Base-by-base conservation (phyloP, 345 rosid genomes). In the Eucalyptus polybractea region DNA sequence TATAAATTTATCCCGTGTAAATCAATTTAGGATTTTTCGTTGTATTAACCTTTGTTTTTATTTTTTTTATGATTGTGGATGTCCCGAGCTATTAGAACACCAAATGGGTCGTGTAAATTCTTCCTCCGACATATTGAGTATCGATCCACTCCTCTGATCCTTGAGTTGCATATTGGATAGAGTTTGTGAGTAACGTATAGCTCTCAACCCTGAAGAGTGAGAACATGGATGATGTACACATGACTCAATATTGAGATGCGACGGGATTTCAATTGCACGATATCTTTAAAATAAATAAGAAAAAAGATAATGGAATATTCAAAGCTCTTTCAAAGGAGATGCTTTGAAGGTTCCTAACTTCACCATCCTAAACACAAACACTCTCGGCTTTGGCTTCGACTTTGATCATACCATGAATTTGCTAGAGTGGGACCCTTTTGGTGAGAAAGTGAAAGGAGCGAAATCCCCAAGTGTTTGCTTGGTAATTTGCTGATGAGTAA, bases 1-100 rank as follows among this genome's bases (percentile, higher is more conserved):
- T 50, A 50, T 6, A 6, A 50, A 50, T 50, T 50, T 50, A 1
- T 50, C 21, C 3, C 0, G 0, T 50, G 1, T 58, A 3, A 10
- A 25, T 50, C 4, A 50, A 50, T 50, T 50, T 50, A 50, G 3
- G 54, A 50, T 50, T 50, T 50, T 50, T 50, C 0, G 4, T 50
- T 1, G 2, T 6, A 50, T 50, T 50, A 50, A 50, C 2, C 3
- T 50, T 50, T 50, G 0, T 15, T 50, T 5, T 5, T 50, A 15
- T 49, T 2, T 15, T 50, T 50, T 50, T 49, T 50, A 50, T 50
- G 54, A 50, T 50, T 50, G 0, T 50, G 65, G n/a, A 25, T 58
- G 65, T 58, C 14, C 2, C 4, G 8, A 50, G 54, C 54, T 50
- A 16, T 50, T 50, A 56, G 62, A 56, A 13, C 62, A 56, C 62